Conservation (phyloP, 768 basidiomycete species). For the Asterophora parasitica region DNA sequence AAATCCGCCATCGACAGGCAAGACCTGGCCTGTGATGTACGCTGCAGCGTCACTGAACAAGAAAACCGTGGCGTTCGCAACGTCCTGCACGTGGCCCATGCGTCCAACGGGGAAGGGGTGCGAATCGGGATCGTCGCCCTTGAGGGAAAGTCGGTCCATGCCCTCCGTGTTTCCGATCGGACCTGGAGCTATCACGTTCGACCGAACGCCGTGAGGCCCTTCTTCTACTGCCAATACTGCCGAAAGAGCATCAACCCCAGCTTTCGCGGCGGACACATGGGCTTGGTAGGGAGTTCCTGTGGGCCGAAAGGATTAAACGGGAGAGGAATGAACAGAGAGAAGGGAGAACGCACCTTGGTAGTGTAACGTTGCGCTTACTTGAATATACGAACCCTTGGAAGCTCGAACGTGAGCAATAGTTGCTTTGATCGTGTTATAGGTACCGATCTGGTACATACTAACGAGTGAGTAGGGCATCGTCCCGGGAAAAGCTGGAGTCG, state of each 20-base stretch:
- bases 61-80: conserved; percentile 71
- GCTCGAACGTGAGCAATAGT: conserved; percentile 71
- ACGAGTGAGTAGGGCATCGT: not conserved
- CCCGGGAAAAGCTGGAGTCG: conserved; percentile 17
- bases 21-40: conserved; percentile 72
- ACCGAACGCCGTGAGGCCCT: conserved; percentile 90
- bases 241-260: conserved; percentile 86
- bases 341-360: conserved; percentile 53
- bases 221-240: conserved; percentile 88
- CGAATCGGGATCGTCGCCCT: conserved; percentile 19
- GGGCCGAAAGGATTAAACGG: conserved; percentile 12
- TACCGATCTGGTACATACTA: conserved; percentile 61
- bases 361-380: conserved; percentile 87
- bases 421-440: conserved; percentile 92
- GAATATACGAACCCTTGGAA: conserved; percentile 77
- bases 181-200: conserved; percentile 82
- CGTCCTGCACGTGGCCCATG: conserved; percentile 52
- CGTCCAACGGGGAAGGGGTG: conserved; percentile 39
- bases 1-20: conserved; percentile 63
- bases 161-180: conserved; percentile 80
- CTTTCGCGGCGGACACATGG: conserved; percentile 94
- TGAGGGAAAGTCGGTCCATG: conserved; percentile 48
- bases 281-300: conserved; percentile 80
- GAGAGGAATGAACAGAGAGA: not conserved
- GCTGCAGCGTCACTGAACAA: conserved; percentile 78